A percentile compares a stretch with the other conserved stretches of the same genome.
Conservation (phyloP, 257 asterid genomes). For the Linderniella brevidens region DNA sequence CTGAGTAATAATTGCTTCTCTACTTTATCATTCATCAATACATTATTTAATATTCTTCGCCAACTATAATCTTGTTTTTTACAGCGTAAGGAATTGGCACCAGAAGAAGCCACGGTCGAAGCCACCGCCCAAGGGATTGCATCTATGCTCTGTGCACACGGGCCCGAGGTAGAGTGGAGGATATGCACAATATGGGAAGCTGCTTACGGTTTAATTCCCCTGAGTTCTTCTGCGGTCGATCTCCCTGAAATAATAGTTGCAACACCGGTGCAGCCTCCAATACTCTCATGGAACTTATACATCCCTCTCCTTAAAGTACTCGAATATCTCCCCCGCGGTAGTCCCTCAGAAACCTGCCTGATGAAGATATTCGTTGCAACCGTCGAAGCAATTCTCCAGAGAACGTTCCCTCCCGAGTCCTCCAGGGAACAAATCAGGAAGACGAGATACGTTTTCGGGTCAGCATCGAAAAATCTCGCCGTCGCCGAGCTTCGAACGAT, state of each 20-base stretch:
- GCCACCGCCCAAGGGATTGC: constrained; percentile 99
- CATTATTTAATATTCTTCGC: constrained; percentile 9
- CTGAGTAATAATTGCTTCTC: constrained; percentile 11
- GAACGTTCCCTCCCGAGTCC: constrained; percentile 86
- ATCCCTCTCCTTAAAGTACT: constrained; percentile 92
- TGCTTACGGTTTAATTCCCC: constrained; percentile 92
- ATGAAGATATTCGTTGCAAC: constrained; percentile 98
- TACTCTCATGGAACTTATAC: constrained; percentile 86
- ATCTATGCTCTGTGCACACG: constrained; percentile 99
- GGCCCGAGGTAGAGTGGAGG: constrained; percentile 99
- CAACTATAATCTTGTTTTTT: constrained; percentile 9
- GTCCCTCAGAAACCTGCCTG: constrained; percentile 95
- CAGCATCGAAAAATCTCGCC: constrained; percentile 88
- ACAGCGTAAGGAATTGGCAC: constrained; percentile 64
- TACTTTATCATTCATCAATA: not conserved
- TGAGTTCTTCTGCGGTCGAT: constrained; percentile 88
- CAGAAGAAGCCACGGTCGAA: constrained; percentile 79
- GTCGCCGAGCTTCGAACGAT: constrained; percentile 94
- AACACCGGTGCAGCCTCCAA: constrained; percentile 87
- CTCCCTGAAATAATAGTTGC: constrained; percentile 95
- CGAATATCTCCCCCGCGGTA: constrained; percentile 96
- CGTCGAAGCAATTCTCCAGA: constrained; percentile 85
- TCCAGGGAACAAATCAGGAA: constrained; percentile 68
- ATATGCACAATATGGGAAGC: constrained; percentile 99
- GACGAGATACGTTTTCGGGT: constrained; percentile 58